phyloP scores from a whole-genome alignment of 192 early-diverging fungal genomes.

The Pilobolus umbonatus region DNA sequence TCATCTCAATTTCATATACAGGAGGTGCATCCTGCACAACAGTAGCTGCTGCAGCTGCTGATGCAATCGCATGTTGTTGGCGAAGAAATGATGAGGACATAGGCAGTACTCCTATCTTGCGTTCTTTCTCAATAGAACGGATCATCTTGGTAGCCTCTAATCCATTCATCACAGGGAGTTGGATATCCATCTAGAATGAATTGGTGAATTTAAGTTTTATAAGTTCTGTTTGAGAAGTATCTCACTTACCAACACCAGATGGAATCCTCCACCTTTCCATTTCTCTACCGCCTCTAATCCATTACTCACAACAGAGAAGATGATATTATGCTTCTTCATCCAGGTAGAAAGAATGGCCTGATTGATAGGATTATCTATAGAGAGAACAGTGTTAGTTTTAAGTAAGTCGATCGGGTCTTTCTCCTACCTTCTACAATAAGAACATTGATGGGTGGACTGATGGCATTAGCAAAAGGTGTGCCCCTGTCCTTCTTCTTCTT shows the following conservation, averaged over 20 bases:
- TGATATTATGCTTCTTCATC: constrained; percentile 66
- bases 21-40: background rate
- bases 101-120: constrained; percentile 55
- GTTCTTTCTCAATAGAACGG: constrained; percentile 48
- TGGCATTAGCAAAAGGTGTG: constrained; percentile 16
- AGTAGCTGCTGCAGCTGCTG: background rate
- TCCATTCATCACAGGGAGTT: constrained; percentile 69
- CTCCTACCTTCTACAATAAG: constrained; percentile 69
- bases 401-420: background rate
- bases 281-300: constrained; percentile 79
- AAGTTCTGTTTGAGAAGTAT: too few species aligned
- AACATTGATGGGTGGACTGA: constrained; percentile 66
- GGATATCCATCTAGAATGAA: constrained; percentile 59
- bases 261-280: constrained; percentile 65
- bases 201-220: background rate
- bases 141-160: constrained; percentile 63
- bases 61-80: constrained; percentile 1
- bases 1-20: background rate
- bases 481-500: constrained; percentile 19
- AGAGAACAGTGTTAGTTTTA: background rate
- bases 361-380: constrained; percentile 69
- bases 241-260: constrained; percentile 56
- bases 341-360: constrained; percentile 67
- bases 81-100: constrained; percentile 16
- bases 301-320: constrained; percentile 70